Evolutionary conservation across 139 green algal species (phyloP), one percentile per base, ranked within the genome.

Genomic region (Nannochloris sp.): DNA sequence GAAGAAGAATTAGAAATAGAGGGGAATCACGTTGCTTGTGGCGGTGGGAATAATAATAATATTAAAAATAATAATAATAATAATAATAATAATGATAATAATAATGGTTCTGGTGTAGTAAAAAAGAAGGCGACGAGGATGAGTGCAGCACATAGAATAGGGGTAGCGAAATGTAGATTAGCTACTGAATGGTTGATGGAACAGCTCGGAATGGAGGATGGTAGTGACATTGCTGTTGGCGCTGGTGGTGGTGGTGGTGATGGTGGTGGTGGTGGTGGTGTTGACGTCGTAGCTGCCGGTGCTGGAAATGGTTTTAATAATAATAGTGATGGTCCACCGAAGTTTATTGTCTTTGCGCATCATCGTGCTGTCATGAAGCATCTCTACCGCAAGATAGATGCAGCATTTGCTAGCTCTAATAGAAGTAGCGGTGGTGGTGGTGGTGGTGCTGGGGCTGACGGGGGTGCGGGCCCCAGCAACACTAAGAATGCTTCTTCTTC

Each of bases 281-380:
- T 5, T 30, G 25, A 8, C 10, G 55, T 23, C 51, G 51, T 30
- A 12, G 12, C 45, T 45, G 25, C 10, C 8, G 45, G 7, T 51
- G 42, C 42, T 51, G 12, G 34, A 34, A 1, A 34, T 47, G 14
- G 54, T 6, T 6, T 51, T 8, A 30, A 62, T 9, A 23, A 8
- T 3, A 32, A 6, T 23, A 35, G 23, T 30, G 47, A 9, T 3
- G 67, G 24, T 6, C 42, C 63, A 6, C 79, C 81, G 31, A 98
- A 97, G 72, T 81, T 96, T 55, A 73, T 98, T 8, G 79, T 98
- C 5, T 98, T 98, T 77, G 92, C 87, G 0, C 92, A 98, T 68
- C 92, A 98, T 73, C 83, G 65, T 76, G 80, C 25, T 29, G 60
- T 74, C 27, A 71, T 65, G 47, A 60, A 60, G 4, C 15, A 48